phyloP scores from a whole-genome alignment of 139 green algal species.

The Pleodorina starrii region DNA sequence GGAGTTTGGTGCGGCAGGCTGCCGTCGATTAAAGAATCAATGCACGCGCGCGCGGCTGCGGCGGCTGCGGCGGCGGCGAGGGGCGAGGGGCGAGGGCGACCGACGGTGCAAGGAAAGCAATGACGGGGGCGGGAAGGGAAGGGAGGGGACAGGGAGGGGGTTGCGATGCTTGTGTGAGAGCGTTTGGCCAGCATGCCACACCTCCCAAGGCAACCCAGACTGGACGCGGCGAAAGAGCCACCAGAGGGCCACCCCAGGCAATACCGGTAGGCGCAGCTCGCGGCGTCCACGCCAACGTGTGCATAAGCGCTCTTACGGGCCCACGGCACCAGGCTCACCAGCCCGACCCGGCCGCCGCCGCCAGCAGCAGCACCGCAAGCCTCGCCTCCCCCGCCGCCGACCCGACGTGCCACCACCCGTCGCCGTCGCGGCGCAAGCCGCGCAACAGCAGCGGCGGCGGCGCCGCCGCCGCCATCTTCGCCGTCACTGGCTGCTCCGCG shows the following conservation, averaged over 20 bases:
- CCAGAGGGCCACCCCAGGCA: too few relatives aligned
- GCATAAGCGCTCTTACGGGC: too few relatives aligned
- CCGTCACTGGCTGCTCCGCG: conserved; percentile 4
- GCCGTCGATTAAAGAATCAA: too few relatives aligned
- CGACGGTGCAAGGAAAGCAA: not conserved
- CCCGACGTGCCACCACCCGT: not conserved
- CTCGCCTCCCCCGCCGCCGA: not conserved
- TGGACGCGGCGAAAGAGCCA: too few relatives aligned
- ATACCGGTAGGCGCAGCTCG: too few relatives aligned
- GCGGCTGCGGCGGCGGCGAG: too few relatives aligned
- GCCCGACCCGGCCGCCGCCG: not conserved
- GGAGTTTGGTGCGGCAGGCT: not conserved
- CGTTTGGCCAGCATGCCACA: too few relatives aligned
- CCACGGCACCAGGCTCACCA: too few relatives aligned
- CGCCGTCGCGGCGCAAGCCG: not conserved
- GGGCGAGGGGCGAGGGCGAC: not conserved
- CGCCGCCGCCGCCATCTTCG: not conserved
- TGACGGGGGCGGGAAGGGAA: not conserved
- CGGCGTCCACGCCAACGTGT: too few relatives aligned
- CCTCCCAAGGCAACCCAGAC: too few relatives aligned
- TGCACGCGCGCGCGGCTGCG: too few relatives aligned
- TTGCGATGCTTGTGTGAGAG: too few relatives aligned
- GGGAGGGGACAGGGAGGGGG: not conserved
- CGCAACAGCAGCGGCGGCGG: not conserved
- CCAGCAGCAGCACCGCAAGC: not conserved